Conservation (phyloP, 192 early-diverging fungal genomes). For the Dispira simplex region DNA sequence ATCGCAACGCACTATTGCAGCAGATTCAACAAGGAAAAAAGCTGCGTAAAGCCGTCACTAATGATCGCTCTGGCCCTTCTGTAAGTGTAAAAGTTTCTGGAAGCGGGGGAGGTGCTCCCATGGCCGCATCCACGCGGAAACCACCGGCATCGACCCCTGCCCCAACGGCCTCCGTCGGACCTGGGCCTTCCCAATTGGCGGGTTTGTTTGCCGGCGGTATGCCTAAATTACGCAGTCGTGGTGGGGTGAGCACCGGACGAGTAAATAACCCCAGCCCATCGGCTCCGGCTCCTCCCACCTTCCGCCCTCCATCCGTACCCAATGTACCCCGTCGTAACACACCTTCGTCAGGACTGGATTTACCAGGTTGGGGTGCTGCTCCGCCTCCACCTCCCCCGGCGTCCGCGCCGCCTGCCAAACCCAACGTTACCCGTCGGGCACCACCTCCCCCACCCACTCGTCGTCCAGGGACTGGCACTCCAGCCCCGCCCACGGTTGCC, state of each 20-base stretch:
- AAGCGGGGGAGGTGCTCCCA: conserved; percentile 24
- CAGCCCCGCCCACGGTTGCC: neutral
- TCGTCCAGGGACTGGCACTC: neutral
- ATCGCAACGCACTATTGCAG: conserved; percentile 36
- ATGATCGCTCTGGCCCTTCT: conserved; percentile 48
- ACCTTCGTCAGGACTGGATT: neutral
- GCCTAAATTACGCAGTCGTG: conserved; percentile 45
- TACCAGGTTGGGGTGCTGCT: neutral
- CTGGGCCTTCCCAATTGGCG: conserved; percentile 20
- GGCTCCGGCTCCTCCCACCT: neutral
- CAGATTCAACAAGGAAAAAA: conserved; percentile 57
- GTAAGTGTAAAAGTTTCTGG: conserved; percentile 23
- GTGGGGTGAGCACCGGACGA: conserved; percentile 33
- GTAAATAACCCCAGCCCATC: neutral
- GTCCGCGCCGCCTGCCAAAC: neutral
- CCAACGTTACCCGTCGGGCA: neutral
- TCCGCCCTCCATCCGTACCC: neutral
- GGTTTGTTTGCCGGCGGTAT: conserved; percentile 51
- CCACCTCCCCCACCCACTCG: neutral
- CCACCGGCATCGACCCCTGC: conserved; percentile 13
- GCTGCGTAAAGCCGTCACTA: conserved; percentile 54
- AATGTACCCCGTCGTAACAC: no score
- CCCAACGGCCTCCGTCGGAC: conserved; percentile 11
- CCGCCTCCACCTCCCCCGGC: conserved; percentile 6
- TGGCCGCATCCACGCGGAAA: conserved; percentile 18